Base-by-base conservation (phyloP, 225 moss, liverwort and hornwort species). In the Pleurozium schreberi region DNA sequence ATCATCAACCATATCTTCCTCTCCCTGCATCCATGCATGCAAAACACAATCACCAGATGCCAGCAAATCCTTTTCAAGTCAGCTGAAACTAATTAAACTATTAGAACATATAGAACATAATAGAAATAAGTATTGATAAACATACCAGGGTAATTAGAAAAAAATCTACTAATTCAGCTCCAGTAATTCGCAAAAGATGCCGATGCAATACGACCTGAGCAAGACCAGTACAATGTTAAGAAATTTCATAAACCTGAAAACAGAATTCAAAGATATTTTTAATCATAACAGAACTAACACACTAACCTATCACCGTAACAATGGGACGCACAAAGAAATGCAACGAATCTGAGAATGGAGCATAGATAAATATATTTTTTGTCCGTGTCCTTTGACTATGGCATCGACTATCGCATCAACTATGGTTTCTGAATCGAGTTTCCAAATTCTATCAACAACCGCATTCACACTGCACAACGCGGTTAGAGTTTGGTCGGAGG, bases 171-270 rank as follows among this genome's bases (percentile, higher is more conserved):
- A 99, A 89, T 90, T 99, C 97, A 78, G 95, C 90, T 87, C 96
- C 97, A 71, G 97, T 92, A 43, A 94, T 96, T 40, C 99, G 97
- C 86, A 99, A 89, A 81, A 99, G 95, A 92, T 99, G 97, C 88
- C 95, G 95, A 90, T 96, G 96, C 75, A 97, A 91, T 86, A 96
- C 87, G 81, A 96, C 94, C 98, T 99, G 90, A 68, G 57, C 75
- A 93, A 76, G 71, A 87, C 71, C 82, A 79, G 75, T 74, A 52
- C 20, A 88, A 60, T 66, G 67, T 86, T 88, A 71, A 45, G 50
- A 64, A 49, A 85, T 42, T 86, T 55, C 79, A 90, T 50, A 31
- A 79, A 63, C 43, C 66, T 61, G 79, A 83, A 23, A 85, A 74
- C 50, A 86, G 58, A 52, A 77, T 64, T 85, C 58, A 28, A 75